Conservation (phyloP, 768 basidiomycete species). For the Mycena crocata region DNA sequence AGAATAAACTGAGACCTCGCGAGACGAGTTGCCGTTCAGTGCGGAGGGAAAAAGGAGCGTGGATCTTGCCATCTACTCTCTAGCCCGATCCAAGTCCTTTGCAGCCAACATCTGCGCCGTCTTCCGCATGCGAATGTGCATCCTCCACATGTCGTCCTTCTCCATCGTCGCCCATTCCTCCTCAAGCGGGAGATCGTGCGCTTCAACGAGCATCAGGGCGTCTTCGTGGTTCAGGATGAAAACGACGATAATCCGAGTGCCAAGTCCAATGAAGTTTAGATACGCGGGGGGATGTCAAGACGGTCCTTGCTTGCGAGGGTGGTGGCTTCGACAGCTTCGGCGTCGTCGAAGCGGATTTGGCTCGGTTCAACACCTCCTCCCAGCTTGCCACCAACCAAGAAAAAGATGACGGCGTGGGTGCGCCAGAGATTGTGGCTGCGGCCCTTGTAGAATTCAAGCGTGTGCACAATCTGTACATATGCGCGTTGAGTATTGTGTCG, state of each 20-base stretch:
- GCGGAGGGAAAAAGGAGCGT: too few relatives aligned
- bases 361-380: conserved; percentile 10
- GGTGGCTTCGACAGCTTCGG: conserved; percentile 1
- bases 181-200: conserved; percentile 14
- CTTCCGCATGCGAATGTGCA: conserved; percentile 27
- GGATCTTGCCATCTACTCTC: neutral
- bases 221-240: conserved; percentile 4
- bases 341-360: conserved; percentile 24
- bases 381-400: conserved; percentile 6
- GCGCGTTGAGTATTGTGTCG: neutral
- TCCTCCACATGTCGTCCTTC: conserved; percentile 29
- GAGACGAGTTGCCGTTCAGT: too few relatives aligned
- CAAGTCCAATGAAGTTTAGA: neutral
- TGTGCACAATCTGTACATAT: conserved; percentile 23
- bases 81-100: neutral
- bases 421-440: conserved; percentile 15
- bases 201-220: conserved; percentile 6
- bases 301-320: conserved; percentile 2
- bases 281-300: neutral
- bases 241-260: conserved; percentile 24
- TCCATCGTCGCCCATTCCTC: conserved; percentile 26
- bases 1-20: too few relatives aligned
- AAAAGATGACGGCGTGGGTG: conserved; percentile 23
- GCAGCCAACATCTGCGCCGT: conserved; percentile 3
- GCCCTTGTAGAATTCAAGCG: conserved; percentile 28